phyloP scores from a whole-genome alignment of 345 rosid genomes.

The Salix exigua region DNA sequence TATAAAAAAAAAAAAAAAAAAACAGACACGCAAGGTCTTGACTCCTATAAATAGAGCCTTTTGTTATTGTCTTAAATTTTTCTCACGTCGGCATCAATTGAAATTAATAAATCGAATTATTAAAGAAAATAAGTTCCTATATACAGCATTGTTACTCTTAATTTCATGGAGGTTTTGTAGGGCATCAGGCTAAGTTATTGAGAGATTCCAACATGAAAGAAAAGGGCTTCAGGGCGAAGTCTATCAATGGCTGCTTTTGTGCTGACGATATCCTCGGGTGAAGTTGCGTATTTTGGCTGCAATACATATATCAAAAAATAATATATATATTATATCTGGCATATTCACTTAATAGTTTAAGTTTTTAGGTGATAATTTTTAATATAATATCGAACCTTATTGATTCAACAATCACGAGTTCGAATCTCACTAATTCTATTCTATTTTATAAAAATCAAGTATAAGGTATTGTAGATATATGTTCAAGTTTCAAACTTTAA shows the following conservation, averaged over 20 bases:
- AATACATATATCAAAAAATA: no score
- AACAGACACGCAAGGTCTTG: background rate
- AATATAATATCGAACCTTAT: no score
- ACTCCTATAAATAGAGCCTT: background rate
- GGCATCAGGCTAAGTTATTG: background rate
- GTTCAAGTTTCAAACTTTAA: no score
- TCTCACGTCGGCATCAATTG: background rate
- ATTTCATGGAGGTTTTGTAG: background rate
- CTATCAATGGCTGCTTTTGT: background rate
- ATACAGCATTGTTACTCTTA: no score
- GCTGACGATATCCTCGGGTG: background rate
- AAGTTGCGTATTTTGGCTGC: no score
- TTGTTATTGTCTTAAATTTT: background rate
- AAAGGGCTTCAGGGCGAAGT: background rate
- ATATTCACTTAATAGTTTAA: rapidly evolving
- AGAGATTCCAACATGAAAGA: background rate
- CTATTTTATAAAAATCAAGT: no score
- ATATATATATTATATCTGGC: no score
- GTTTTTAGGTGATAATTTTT: no score
- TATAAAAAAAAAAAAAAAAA: no score
- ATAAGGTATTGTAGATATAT: rapidly evolving
- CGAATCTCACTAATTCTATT: no score
- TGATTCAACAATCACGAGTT: rapidly evolving
- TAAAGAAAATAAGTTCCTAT: no score
- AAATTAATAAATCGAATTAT: no score